Evolutionary conservation across 176 grass and related monocot species (phyloP).

Genomic region (Oryza australiensis): DNA sequence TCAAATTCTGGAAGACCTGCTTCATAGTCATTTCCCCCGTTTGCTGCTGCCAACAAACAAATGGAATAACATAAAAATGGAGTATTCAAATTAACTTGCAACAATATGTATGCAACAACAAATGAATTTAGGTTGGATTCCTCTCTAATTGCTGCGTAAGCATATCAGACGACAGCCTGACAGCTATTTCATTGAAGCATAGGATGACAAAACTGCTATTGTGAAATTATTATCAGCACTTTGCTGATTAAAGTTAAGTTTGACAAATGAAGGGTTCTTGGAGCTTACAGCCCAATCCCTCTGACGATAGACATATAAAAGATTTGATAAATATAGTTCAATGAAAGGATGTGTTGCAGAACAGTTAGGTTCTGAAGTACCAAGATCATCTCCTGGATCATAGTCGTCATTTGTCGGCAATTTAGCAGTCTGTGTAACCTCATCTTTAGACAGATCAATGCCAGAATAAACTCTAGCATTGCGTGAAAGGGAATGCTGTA

Average conservation of each 20-base stretch:
- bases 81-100: not conserved
- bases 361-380: constrained; percentile 34
- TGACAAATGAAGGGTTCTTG: constrained; percentile 2
- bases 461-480: constrained; percentile 88
- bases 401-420: constrained; percentile 32
- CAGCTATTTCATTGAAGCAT: constrained; percentile 13
- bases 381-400: constrained; percentile 68
- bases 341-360: not conserved
- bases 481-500: constrained; percentile 92
- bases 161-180: not conserved
- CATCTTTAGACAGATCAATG: constrained; percentile 88
- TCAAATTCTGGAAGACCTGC: constrained; percentile 74
- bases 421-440: constrained; percentile 76
- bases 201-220: constrained; percentile 9
- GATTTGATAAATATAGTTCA: not conserved
- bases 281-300: not conserved
- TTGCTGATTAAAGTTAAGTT: constrained; percentile 1
- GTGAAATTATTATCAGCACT: constrained; percentile 1
- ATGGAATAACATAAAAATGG: not conserved
- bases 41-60: constrained; percentile 52
- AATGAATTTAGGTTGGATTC: not conserved
- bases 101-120: not conserved
- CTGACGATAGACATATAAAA: not conserved
- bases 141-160: not conserved
- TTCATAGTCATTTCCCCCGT: constrained; percentile 83